phyloP scores from a whole-genome alignment of 352 stramenopile species.

The Pythium monospermum region DNA sequence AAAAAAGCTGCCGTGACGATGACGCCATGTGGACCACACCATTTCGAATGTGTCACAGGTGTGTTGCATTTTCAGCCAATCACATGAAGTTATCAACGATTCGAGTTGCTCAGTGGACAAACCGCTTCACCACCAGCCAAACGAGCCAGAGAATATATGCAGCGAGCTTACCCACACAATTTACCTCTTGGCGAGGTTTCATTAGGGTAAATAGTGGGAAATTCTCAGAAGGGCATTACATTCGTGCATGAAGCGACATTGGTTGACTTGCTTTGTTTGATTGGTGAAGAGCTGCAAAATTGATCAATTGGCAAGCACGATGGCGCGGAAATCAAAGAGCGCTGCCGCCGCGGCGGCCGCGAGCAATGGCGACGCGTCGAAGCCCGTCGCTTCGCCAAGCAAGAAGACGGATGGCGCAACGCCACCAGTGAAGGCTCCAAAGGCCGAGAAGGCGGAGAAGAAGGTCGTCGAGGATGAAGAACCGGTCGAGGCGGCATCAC shows the following conservation, averaged over 20 bases:
- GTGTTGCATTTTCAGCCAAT: conserved; percentile 13
- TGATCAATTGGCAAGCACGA: conserved; percentile 19
- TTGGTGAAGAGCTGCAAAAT: conserved; percentile 20
- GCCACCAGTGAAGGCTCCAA: conserved; percentile 15
- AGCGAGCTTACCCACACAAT: conserved; percentile 6
- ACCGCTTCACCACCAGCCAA: conserved; percentile 29
- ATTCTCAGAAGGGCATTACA: not conserved
- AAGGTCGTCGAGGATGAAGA: conserved; percentile 20
- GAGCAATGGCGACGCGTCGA: conserved; percentile 2
- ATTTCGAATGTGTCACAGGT: conserved; percentile 14
- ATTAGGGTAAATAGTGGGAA: not conserved
- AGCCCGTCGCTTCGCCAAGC: conserved; percentile 11
- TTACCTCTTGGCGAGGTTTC: not conserved
- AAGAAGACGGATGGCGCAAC: conserved; percentile 10
- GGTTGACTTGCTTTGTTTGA: conserved; percentile 15
- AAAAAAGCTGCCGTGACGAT: conserved; percentile 11
- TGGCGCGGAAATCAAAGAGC: conserved; percentile 19
- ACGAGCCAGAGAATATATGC: not conserved
- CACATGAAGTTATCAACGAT: not conserved
- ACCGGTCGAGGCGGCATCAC: conserved; percentile 17
- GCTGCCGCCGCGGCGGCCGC: conserved; percentile 4
- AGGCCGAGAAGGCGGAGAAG: conserved; percentile 34
- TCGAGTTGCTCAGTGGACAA: conserved; percentile 21
- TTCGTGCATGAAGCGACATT: conserved; percentile 20
- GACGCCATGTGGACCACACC: conserved; percentile 14